These are phyloP conservation scores for Phanerodontia chrysosporium DNA, from an alignment of 768 basidiomycete genomes.

Conservation along the genomic window DNA sequence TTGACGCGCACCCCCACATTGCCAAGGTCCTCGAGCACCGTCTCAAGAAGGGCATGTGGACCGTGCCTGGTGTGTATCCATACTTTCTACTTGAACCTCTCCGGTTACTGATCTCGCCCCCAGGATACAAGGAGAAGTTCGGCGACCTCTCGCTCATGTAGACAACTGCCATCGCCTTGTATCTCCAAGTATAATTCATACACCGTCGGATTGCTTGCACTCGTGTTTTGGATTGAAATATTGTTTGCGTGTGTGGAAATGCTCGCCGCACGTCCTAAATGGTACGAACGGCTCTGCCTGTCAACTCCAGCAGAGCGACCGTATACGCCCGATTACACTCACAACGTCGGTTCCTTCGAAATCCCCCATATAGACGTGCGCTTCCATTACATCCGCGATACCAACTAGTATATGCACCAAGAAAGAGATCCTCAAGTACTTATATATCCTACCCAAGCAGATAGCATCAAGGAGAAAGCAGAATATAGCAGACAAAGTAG, in stretches of 20 bases:
- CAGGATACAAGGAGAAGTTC: constrained; percentile 94
- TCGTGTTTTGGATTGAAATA: background rate
- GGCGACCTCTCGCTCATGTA: constrained; percentile 92
- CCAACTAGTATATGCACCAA: too few species aligned
- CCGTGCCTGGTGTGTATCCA: constrained; percentile 78
- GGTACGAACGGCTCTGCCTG: too few species aligned
- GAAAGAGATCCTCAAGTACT: background rate
- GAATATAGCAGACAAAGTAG: background rate
- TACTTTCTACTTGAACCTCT: background rate
- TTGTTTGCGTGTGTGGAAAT: background rate
- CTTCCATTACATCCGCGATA: background rate
- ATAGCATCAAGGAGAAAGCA: background rate
- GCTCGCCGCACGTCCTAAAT: too few species aligned
- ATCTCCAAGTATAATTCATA: background rate
- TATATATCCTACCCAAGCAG: background rate
- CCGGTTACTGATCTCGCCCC: constrained; percentile 3
- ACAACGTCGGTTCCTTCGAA: too few species aligned
- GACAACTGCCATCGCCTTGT: constrained; percentile 19
- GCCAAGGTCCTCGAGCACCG: constrained; percentile 88
- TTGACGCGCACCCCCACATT: constrained; percentile 89
- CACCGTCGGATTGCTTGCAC: background rate
- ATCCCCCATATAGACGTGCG: too few species aligned
- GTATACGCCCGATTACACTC: too few species aligned
- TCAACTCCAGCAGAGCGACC: too few species aligned
- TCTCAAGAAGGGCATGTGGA: constrained; percentile 98